A percentile compares a stretch with the other conserved stretches of the same genome.
Conservation (phyloP, 129 eudicot genomes). For the Chrysanthemum lavandulifolium region DNA sequence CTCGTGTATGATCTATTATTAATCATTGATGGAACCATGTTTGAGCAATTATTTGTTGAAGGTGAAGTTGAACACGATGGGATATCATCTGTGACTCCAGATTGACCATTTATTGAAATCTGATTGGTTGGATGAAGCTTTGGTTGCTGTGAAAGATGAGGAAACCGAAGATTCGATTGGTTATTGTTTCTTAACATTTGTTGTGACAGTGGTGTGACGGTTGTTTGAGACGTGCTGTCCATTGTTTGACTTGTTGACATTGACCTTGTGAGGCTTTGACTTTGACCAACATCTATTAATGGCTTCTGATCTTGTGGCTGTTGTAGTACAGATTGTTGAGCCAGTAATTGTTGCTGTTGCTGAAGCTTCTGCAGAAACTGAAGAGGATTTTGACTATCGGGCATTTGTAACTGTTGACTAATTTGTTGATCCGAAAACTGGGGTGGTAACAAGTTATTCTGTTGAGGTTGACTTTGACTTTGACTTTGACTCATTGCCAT, state of each 20-base stretch:
- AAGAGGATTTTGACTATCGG: slow-evolving; percentile 68
- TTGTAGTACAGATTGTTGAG: slow-evolving; percentile 41
- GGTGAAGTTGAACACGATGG: slow-evolving; percentile 98
- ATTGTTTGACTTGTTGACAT: slow-evolving; percentile 45
- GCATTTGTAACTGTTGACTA: slow-evolving; percentile 53
- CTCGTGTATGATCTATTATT: slow-evolving; percentile 25
- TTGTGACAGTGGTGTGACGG: slow-evolving; percentile 41
- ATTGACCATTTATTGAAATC: slow-evolving; percentile 54
- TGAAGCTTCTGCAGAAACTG: slow-evolving; percentile 73
- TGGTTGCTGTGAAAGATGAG: slow-evolving; percentile 55
- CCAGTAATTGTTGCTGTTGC: slow-evolving; percentile 66
- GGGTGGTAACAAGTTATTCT: slow-evolving; percentile 42
- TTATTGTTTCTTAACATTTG: slow-evolving; percentile 51
- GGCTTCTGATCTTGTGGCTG: slow-evolving; percentile 56
- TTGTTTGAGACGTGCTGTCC: slow-evolving; percentile 39
- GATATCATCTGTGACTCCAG: slow-evolving; percentile 73
- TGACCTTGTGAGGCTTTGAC: slow-evolving; percentile 55
- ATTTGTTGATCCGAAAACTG: slow-evolving; percentile 50
- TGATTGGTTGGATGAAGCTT: slow-evolving; percentile 56
- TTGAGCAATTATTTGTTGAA: slow-evolving; percentile 72
- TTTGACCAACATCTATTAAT: slow-evolving; percentile 38
- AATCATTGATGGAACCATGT: slow-evolving; percentile 36
- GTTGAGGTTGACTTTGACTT: slow-evolving; percentile 45
- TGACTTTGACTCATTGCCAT: slow-evolving; percentile 33
- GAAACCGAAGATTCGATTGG: slow-evolving; percentile 47